Percentiles rank a stretch among this genome's conserved stretches.
phyloP scores from a whole-genome alignment of 177 flowering plant species.

The Vitis hybrid region DNA sequence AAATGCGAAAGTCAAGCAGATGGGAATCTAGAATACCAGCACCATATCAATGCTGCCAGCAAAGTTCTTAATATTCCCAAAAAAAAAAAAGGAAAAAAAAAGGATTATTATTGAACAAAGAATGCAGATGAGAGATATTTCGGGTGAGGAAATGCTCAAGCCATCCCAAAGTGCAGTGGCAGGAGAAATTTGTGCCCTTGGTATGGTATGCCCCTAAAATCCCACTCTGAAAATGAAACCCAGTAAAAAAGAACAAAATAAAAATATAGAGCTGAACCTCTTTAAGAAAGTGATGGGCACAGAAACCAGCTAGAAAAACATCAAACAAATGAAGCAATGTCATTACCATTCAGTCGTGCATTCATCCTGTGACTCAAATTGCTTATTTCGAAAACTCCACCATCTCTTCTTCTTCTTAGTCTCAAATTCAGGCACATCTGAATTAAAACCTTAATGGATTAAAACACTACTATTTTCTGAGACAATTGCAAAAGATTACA shows the following conservation, averaged over 20 bases:
- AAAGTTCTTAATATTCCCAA: too few species aligned
- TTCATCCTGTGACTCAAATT: conserved; percentile 29
- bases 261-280: background rate
- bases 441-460: background rate
- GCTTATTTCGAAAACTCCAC: conserved; percentile 48
- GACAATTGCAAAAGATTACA: background rate
- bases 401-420: conserved; percentile 63
- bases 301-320: background rate
- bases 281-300: background rate
- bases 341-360: conserved; percentile 1
- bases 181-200: background rate
- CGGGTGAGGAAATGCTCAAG: background rate
- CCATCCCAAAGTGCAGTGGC: background rate
- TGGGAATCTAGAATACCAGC: background rate
- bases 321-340: background rate
- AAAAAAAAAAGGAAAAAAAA: background rate
- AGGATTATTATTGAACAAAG: background rate
- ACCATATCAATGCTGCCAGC: background rate
- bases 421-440: conserved; percentile 53
- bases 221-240: conserved; percentile 1
- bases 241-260: background rate
- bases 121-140: background rate
- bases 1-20: background rate
- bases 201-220: background rate
- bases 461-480: background rate